Evolutionary conservation across 164 flowering plant species (phyloP).

Genomic region (Aristolochia californica): DNA sequence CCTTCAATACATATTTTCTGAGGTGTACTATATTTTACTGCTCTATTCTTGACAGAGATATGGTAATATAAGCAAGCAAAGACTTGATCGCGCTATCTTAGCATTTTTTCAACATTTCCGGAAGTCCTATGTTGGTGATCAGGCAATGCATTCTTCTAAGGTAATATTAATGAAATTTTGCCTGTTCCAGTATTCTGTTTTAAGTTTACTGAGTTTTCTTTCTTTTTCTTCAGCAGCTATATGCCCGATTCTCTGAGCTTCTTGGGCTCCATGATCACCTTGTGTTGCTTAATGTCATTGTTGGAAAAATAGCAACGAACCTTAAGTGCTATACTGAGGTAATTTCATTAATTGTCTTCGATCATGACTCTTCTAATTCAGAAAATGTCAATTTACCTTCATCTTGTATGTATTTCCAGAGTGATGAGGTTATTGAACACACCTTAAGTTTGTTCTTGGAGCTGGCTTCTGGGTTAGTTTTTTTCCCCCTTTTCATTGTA

Average conservation of each 20-base stretch:
- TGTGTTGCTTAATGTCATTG: constrained; percentile 68
- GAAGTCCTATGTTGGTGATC: constrained; percentile 96
- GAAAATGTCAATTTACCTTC: not conserved
- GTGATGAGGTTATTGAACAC: constrained; percentile 90
- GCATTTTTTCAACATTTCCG: constrained; percentile 89
- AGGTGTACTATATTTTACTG: not conserved
- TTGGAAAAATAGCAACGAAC: constrained; percentile 93
- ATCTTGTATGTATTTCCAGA: constrained; percentile 32
- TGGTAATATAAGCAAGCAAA: constrained; percentile 85
- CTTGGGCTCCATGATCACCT: constrained; percentile 94
- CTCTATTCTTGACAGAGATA: constrained; percentile 51
- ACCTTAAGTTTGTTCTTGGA: constrained; percentile 86
- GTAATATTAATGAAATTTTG: constrained; percentile 25
- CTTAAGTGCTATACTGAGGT: constrained; percentile 92
- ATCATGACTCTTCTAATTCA: not conserved
- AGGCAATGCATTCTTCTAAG: constrained; percentile 95
- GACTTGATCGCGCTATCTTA: constrained; percentile 95
- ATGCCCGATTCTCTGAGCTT: constrained; percentile 90
- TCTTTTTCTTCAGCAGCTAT: constrained; percentile 79
- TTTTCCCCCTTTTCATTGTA: not conserved
- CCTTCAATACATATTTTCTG: not conserved
- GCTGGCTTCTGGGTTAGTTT: constrained; percentile 87
- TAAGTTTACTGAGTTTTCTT: constrained; percentile 1
- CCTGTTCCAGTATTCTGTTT: not conserved
- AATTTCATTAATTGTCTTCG: not conserved